Percentiles rank a stretch among this genome's conserved stretches.
phyloP scores from a whole-genome alignment of 495 filamentous ascomycete species.

The Penicillium antarcticum region DNA sequence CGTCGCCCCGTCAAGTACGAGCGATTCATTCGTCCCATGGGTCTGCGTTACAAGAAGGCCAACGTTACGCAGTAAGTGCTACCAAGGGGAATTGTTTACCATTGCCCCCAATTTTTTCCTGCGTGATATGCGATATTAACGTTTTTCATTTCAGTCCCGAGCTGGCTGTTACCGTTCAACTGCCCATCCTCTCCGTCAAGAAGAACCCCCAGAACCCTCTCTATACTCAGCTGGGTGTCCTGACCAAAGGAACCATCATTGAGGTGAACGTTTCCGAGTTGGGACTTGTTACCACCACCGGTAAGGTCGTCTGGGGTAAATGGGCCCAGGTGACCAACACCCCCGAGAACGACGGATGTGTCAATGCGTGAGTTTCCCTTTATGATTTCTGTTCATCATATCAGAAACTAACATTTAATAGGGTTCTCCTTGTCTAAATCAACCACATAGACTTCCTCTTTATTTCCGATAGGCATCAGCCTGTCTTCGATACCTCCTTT shows the following conservation, averaged over 20 bases:
- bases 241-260: constrained; percentile 92
- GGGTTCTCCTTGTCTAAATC: constrained; percentile 28
- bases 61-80: constrained; percentile 70
- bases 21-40: constrained; percentile 77
- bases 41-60: constrained; percentile 87
- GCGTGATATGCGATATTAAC: constrained; percentile 12
- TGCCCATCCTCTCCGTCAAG: constrained; percentile 92
- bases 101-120: background rate
- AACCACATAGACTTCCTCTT: constrained; percentile 10
- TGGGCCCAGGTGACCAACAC: constrained; percentile 75
- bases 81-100: background rate
- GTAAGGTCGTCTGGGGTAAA: constrained; percentile 89
- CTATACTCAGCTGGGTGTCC: constrained; percentile 90
- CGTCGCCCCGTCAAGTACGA: constrained; percentile 93
- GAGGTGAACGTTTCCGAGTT: constrained; percentile 96
- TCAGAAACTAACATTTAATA: constrained; percentile 5
- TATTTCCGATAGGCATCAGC: constrained; percentile 11
- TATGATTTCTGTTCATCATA: background rate
- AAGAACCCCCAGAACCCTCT: constrained; percentile 97
- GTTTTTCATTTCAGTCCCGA: constrained; percentile 50
- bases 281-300: constrained; percentile 85
- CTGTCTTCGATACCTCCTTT: constrained; percentile 27
- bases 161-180: constrained; percentile 82
- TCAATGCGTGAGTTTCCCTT: constrained; percentile 55
- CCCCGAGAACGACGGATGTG: constrained; percentile 74